Base-by-base conservation (phyloP, 768 basidiomycete species). In the Dictyophora rubrovolvata region DNA sequence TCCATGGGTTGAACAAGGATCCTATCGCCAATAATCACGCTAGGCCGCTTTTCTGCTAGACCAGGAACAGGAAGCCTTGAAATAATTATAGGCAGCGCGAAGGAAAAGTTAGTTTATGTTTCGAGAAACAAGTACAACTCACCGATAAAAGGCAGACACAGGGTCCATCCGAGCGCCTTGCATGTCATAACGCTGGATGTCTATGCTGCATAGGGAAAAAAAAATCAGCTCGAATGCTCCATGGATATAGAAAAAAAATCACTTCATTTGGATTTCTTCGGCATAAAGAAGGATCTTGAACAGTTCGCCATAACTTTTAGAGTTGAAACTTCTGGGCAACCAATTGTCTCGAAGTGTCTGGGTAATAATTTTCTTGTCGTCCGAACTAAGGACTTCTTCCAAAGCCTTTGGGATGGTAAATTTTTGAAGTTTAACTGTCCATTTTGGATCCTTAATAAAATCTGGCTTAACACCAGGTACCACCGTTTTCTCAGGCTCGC, bases 261-360 rank as follows among this genome's bases (percentile, higher is more conserved):
- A 78, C 75, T 73, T 65, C 74, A 74, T 47, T 73, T 73, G 54
- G 62, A 70, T 58, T 79, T 74, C 83, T 63, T 85, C 82, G 1
- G 76, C 71, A 81, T 82, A 83, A 0, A 85, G 63, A 4, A 86
- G 66, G 18, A 70, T 65, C 64, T 79, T 78, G 70, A 81, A 84
- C 53, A 73, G 70, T 0, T 73, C 67, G 1, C 70, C 72, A 61
- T 83, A 80, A 0, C 76, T 75, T 4, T 69, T 60, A 11, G 63
- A 56, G 34, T 74, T 69, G 21, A 80, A 69, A 3, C 51, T 58
- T 7, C 63, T 9, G 8, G 77, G 76, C 66, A 81, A 67, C 46
- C 74, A 68, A 9, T 72, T 28, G 2, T 28, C 28, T 28, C 28
- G 66, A 23, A 68, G 56, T 56, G 52, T 63, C 46, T 55, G 63